Base-by-base conservation (phyloP, 768 basidiomycete genomes). In the Bullera alba region DNA sequence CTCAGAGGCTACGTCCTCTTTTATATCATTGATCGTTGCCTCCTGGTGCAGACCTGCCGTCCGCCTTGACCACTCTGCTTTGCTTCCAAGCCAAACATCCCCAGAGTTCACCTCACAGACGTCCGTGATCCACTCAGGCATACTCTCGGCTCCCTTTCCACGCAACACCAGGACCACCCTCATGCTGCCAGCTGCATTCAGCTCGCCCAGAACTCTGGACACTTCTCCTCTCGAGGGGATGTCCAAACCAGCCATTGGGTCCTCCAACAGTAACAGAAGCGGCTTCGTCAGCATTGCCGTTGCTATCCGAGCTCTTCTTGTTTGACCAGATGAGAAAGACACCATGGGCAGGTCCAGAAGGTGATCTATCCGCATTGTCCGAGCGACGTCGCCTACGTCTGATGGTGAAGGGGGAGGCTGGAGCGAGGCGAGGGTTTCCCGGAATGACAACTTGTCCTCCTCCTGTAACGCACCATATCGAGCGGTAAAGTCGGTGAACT, bases 301-400 rank as follows among this genome's bases (percentile, higher is more conserved):
- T 7, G 86, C 77, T 41, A 99, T 86, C 38, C 91, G 76, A 4
- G 90, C 90, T 16, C 88, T 75, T 32, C 92, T 75, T 26, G 84
- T 96, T 75, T 99, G 92, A 0, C 93, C 93, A 62, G 92, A 93
- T 55, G 85, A 87, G 45, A 97, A 70, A 0, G 87, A 87, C 6
- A 96, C 77, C 3, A 87, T 67, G 0, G 93, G 93, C 4, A 93
- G 64, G 63, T 91, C 84, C n/a, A 97, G 75, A 22, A 92, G 72
- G 4, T 76, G 58, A 1, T 70, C 67, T 34, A 96, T 74, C 7
- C 78, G 78, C 67, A 96, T 77, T 41, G 72, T 69, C 2, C 75
- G 71, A 0, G 81, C 76, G n/a, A 87, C 69, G 1, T 75, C 70
- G 3, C 80, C 76, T 49, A 92, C 65, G 78, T 68, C 67, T 0